Conservation (phyloP, 192 early-diverging fungal species). For the Pecoramyces ruminantium region DNA sequence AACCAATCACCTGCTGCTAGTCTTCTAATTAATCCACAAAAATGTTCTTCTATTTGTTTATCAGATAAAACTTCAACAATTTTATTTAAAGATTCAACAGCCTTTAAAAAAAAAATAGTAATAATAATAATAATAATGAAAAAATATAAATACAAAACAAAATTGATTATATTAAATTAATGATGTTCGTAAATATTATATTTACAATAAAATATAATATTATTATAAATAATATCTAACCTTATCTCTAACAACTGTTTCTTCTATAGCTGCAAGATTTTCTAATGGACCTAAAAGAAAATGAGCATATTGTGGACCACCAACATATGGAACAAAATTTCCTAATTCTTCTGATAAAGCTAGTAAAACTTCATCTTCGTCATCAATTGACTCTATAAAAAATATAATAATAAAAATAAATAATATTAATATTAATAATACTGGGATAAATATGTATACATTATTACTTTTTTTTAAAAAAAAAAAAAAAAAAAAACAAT, state of each 20-base stretch:
- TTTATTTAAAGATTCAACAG: slow-evolving; percentile 82
- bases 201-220: too few species aligned
- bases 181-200: too few species aligned
- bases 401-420: background rate
- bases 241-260: slow-evolving; percentile 93
- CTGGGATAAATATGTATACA: background rate
- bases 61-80: slow-evolving; percentile 56
- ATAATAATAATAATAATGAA: too few species aligned
- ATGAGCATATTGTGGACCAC: slow-evolving; percentile 73
- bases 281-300: slow-evolving; percentile 78
- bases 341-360: slow-evolving; percentile 88
- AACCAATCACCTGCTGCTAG: slow-evolving; percentile 95
- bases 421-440: too few species aligned
- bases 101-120: too few species aligned
- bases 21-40: slow-evolving; percentile 80
- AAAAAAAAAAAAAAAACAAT: slow-evolving; percentile 1
- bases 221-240: too few species aligned
- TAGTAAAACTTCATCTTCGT: slow-evolving; percentile 93
- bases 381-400: slow-evolving; percentile 83
- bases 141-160: too few species aligned
- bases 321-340: slow-evolving; percentile 82
- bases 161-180: too few species aligned
- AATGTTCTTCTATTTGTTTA: slow-evolving; percentile 70
- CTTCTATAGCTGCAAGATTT: slow-evolving; percentile 92
- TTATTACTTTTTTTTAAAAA: too few species aligned